phyloP scores from a whole-genome alignment of 2,329 filamentous ascomycete species.

The Alternaria incomplexa region DNA sequence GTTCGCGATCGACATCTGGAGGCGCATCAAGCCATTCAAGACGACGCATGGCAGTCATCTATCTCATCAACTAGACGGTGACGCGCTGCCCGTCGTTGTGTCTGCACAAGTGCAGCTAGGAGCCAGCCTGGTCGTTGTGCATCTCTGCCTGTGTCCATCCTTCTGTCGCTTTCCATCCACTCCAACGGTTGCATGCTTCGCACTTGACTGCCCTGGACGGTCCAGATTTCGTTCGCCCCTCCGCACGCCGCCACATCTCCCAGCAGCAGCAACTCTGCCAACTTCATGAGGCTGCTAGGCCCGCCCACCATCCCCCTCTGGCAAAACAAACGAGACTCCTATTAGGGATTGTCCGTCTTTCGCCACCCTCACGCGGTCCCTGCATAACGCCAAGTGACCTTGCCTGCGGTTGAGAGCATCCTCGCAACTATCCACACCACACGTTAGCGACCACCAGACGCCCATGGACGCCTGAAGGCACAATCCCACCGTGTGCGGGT shows the following conservation, averaged over 20 bases:
- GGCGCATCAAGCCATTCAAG: conserved; percentile 22
- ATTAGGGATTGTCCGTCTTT: conserved; percentile 11
- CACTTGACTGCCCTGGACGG: conserved; percentile 7
- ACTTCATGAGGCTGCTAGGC: conserved; percentile 11
- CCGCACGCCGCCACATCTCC: conserved; percentile 1
- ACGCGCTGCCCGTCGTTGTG: conserved; percentile 2
- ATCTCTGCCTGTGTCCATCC: not conserved
- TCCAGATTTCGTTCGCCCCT: conserved; percentile 9
- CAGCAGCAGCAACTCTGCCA: conserved; percentile 9
- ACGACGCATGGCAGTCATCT: conserved; percentile 6
- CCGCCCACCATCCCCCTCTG: conserved; percentile 2
- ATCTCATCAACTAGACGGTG: conserved; percentile 6
- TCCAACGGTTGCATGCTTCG: conserved; percentile 8
- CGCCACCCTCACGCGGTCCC: conserved; percentile 24
- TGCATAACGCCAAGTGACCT: conserved; percentile 28
- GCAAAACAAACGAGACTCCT: conserved; percentile 12
- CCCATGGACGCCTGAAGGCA: conserved; percentile 31
- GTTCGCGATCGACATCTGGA: conserved; percentile 23
- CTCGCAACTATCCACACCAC: conserved; percentile 2
- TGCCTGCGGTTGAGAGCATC: conserved; percentile 1
- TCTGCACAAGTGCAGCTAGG: conserved; percentile 1
- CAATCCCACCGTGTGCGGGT: conserved; percentile 13
- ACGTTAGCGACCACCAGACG: conserved; percentile 3
- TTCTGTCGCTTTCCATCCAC: conserved; percentile 3
- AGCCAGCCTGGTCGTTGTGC: not conserved